Base-by-base conservation (phyloP, 352 stramenopile genomes). In the Phytopythium litorale region DNA sequence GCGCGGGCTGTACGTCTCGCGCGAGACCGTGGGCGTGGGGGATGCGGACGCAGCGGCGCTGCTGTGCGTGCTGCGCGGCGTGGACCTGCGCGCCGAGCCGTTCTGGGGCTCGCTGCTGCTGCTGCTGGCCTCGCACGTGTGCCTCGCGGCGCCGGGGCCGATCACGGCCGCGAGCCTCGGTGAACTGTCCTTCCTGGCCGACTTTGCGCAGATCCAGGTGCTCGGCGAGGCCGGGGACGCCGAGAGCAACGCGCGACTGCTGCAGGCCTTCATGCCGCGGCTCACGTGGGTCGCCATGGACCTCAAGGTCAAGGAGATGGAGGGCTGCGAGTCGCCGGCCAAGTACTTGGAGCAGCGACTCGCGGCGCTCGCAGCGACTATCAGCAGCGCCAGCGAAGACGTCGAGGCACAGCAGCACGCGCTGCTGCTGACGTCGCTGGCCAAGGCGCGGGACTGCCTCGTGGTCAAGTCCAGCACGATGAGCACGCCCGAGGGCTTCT, bases 231-330 rank as follows among this genome's bases (percentile, higher is more conserved):
- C 65, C 23, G 62, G 38, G 1, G 42, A n/a, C 28, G 56, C 32
- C 16, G 68, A 84, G 11, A 58, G 61, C 52, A 88, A 90, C 55
- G 35, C 68, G 11, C 35, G 40, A 60, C 57, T 90, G 60, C 64
- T 89, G 43, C 72, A 75, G 58, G 76, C 76, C n/a, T 56, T 92
- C 30, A 60, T 76, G 52, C 82, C 82, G 21, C 67, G 58, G 40
- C 71, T 89, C 48, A 90, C 82, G 50, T 92, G 82, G 82, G 78
- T 72, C 12, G 82, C 82, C 1, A 57, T 92, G 54, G 82, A 90
- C 61, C 76, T 92, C 58, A 90, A 92, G 67, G 75, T 87, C 57
- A 90, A 92, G 65, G 80, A 92, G 60, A 88, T 92, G 80, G 67
- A 82, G 56, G 82, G 82, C 53, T 75, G 70, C 51, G 78, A 92